These are phyloP conservation scores for Magnaporthiopsis poae DNA, from an alignment of 2,329 filamentous ascomycete genomes.

Conservation along the genomic window DNA sequence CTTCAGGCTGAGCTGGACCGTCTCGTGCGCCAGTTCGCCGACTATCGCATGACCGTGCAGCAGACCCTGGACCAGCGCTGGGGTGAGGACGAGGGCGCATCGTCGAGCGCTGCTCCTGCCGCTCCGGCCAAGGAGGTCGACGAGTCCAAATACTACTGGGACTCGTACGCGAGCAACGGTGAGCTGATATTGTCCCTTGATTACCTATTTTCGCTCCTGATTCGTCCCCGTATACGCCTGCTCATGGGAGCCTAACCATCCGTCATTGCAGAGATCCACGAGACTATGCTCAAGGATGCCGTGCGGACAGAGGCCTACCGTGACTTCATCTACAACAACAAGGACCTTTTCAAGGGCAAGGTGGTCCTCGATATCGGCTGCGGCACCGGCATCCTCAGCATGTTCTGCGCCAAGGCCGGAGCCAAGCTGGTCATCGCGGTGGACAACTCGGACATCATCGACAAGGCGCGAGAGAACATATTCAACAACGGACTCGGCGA, in stretches of 20 bases:
- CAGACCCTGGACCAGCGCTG: constrained; percentile 58
- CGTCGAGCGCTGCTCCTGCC: constrained; percentile 12
- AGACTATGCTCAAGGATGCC: constrained; percentile 87
- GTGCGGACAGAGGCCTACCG: constrained; percentile 85
- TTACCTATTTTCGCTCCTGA: constrained; percentile 1
- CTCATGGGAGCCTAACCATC: not conserved
- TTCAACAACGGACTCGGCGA: constrained; percentile 67
- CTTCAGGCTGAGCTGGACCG: constrained; percentile 53
- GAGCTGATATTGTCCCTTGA: constrained; percentile 16
- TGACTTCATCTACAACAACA: constrained; percentile 90
- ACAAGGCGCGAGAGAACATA: constrained; percentile 76
- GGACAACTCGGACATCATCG: constrained; percentile 83
- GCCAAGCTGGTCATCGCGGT: constrained; percentile 81
- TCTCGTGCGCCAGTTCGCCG: constrained; percentile 51
- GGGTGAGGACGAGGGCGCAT: constrained; percentile 39
- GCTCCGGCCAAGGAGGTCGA: constrained; percentile 21
- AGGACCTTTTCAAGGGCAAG: constrained; percentile 76
- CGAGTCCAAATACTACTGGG: constrained; percentile 40
- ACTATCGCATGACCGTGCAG: constrained; percentile 56
- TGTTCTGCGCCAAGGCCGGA: constrained; percentile 88
- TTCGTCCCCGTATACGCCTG: not conserved
- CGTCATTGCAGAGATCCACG: constrained; percentile 64
- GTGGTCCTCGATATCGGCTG: constrained; percentile 86
- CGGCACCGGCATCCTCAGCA: constrained; percentile 71
- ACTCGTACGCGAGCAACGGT: constrained; percentile 57